Conservation (phyloP, 2,329 filamentous ascomycete genomes). For the Sodiomyces alkalinus region DNA sequence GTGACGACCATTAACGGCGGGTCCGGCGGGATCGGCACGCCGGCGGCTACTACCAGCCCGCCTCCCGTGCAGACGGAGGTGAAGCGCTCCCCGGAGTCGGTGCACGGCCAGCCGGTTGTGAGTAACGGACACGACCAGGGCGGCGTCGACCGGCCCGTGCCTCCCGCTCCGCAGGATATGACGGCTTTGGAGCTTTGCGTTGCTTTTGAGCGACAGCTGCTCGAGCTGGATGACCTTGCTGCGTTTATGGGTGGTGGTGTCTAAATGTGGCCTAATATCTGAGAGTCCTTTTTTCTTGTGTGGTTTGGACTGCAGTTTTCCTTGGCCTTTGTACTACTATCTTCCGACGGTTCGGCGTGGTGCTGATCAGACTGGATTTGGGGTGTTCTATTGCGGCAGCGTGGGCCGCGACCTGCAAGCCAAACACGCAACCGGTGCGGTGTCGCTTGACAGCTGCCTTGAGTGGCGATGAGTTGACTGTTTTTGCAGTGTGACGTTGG, state of each 20-base stretch:
- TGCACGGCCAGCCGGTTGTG: conserved; percentile 2
- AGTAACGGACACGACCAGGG: conserved; percentile 5
- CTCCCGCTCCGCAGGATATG: conserved; percentile 28
- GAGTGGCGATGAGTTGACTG: too few species aligned
- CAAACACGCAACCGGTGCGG: too few species aligned
- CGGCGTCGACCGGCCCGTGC: conserved; percentile 10
- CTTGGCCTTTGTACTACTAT: too few species aligned
- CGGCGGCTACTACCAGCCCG: conserved; percentile 27
- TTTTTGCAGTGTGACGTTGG: too few species aligned
- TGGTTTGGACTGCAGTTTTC: too few species aligned
- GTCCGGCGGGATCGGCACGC: conserved; percentile 31
- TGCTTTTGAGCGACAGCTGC: conserved; percentile 43
- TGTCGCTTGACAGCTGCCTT: too few species aligned
- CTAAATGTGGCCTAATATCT: conserved; percentile 14
- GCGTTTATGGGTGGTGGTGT: conserved; percentile 49
- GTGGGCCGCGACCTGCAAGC: too few species aligned
- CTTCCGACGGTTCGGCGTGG: too few species aligned
- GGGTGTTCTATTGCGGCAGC: too few species aligned
- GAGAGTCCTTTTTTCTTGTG: background rate
- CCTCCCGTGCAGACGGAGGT: conserved; percentile 15
- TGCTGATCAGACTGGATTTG: too few species aligned
- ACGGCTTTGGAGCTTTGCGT: conserved; percentile 41
- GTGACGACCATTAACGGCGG: conserved; percentile 45
- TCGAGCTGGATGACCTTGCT: conserved; percentile 45
- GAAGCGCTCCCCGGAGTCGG: conserved; percentile 19